These are phyloP conservation scores for Echeveria elegans DNA, from an alignment of 164 flowering plant species.

Conservation along the genomic window DNA sequence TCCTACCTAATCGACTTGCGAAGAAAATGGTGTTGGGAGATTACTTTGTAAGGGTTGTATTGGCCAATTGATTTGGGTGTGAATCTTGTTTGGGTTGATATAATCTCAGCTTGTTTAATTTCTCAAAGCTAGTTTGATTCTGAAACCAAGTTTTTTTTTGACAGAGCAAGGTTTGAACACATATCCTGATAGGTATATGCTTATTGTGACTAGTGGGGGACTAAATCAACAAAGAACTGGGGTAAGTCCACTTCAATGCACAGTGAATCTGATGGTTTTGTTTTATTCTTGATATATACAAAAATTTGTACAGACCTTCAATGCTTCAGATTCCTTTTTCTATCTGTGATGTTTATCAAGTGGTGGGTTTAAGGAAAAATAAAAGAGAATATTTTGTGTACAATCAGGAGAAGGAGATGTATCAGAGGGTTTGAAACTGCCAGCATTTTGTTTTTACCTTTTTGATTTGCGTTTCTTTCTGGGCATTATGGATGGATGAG, in stretches of 20 bases:
- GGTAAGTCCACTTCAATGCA: slow-evolving; percentile 20
- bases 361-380: not conserved
- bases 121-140: not conserved
- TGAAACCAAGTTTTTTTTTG: slow-evolving; percentile 5
- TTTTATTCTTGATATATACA: not conserved
- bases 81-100: not conserved
- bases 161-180: slow-evolving; percentile 33
- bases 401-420: not conserved
- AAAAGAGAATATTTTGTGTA: not conserved
- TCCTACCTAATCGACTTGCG: not conserved
- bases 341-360: not conserved
- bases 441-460: not conserved
- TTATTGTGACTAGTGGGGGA: slow-evolving; percentile 68
- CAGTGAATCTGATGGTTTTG: not conserved
- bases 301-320: not conserved
- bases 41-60: not conserved
- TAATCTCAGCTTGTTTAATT: not conserved
- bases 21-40: not conserved
- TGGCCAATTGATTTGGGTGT: too few species aligned
- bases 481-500: not conserved
- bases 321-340: not conserved
- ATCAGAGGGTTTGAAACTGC: not conserved
- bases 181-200: slow-evolving; percentile 37
- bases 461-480: not conserved
- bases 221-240: slow-evolving; percentile 71